Evolutionary conservation across 2,329 filamentous ascomycete genomes (phyloP), one percentile per base, ranked within the genome.

Genomic region (Bipolaris zeicola): DNA sequence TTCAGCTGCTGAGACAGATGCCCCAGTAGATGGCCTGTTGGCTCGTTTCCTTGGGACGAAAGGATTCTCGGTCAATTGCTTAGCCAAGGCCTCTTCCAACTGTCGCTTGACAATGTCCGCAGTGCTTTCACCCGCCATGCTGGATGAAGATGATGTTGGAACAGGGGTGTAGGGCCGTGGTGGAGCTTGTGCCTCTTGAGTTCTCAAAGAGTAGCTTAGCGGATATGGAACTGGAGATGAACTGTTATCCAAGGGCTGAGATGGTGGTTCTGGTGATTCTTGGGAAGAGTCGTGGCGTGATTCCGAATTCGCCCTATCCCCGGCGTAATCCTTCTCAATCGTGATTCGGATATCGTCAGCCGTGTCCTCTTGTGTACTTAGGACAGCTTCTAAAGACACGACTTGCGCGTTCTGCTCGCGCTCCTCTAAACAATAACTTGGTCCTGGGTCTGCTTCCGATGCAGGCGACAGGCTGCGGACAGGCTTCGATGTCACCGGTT

Each of bases 241-340:
- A 36, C 51, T 62, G 22, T 43, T 16, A n/a, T 54, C 36, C 24
- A 36, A n/a, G 22, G 56, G 57, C 10, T 49, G 49, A 14, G 34
- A 26, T 8, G 31, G 48, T 33, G 33, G 55, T 18, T 67, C 61
- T 39, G 69, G 65, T 3, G 66, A 64, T 34, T 73, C 63, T 49
- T 74, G 71, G 2, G 71, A 74, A 10, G 71, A 72, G 51, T 73
- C 69, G 68, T 71, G 70, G 20, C 71, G 64, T 6, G 69, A 70
- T 31, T 47, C 53, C 36, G 60, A 56, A 22, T 58, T 65, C 5
- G 49, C 44, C 6, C 41, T 44, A 16, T 37, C 34, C 11, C 39
- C 8, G 10, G 10, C 20, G 8, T 55, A 33, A 13, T 55, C 45
- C 26, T 59, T 38, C 46, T 70, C 69, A 22, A 62, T 54, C 0